Conservation (phyloP, 352 stramenopile genomes). For the Plasmopara viticola region DNA sequence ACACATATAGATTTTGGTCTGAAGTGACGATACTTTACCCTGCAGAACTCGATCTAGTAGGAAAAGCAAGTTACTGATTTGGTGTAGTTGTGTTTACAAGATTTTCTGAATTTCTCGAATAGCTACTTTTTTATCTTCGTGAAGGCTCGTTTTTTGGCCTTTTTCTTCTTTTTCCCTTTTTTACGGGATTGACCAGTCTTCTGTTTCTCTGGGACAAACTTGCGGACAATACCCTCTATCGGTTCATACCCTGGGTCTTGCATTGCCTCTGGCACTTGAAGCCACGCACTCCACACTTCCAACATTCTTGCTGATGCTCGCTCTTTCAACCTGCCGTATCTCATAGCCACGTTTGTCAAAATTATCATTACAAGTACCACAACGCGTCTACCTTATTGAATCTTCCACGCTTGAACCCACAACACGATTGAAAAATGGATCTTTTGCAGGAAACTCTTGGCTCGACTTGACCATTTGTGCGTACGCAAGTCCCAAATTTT, state of each 20-base stretch:
- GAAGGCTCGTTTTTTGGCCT: slow-evolving; percentile 1
- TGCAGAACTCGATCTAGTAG: no score
- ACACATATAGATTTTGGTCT: no score
- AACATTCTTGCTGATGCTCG: slow-evolving; percentile 58
- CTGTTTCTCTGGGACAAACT: slow-evolving; percentile 35
- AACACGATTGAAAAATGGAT: slow-evolving; percentile 47
- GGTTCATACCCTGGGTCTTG: slow-evolving; percentile 42
- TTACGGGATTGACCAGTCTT: neutral
- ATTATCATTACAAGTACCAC: neutral
- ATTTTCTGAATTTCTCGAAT: neutral
- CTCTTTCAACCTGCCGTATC: slow-evolving; percentile 49
- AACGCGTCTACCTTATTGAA: slow-evolving; percentile 24
- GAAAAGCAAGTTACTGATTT: no score
- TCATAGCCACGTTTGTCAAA: neutral
- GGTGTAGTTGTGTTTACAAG: no score
- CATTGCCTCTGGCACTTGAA: slow-evolving; percentile 39
- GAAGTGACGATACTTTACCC: no score
- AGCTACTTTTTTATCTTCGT: slow-evolving; percentile 10
- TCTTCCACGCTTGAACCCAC: slow-evolving; percentile 37
- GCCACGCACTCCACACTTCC: slow-evolving; percentile 60
- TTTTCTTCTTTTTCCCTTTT: slow-evolving; percentile 18
- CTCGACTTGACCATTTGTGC: slow-evolving; percentile 89
- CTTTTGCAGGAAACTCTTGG: slow-evolving; percentile 33
- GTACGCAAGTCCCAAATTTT: slow-evolving; percentile 92
- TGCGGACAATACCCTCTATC: slow-evolving; percentile 42